Evolutionary conservation across 2,329 filamentous ascomycete species (phyloP).

Genomic region (Aaosphaeria pasadenensis): DNA sequence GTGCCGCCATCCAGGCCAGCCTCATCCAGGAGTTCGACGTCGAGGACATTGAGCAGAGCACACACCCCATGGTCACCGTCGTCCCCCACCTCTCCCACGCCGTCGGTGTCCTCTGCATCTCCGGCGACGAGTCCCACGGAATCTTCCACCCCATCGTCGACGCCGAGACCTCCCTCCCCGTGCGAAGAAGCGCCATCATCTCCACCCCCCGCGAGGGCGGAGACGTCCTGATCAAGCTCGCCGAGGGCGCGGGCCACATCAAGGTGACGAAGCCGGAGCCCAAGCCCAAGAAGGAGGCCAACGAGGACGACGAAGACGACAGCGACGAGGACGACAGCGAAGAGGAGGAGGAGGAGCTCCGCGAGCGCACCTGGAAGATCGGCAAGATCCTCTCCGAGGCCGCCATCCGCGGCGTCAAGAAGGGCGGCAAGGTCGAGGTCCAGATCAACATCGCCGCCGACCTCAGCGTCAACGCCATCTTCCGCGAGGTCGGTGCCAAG

Average conservation of each 20-base stretch:
- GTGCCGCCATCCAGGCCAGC: constrained; percentile 92
- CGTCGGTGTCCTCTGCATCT: constrained; percentile 76
- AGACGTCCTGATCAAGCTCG: constrained; percentile 82
- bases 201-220: constrained; percentile 74
- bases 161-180: constrained; percentile 85
- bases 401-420: constrained; percentile 78
- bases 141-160: constrained; percentile 78
- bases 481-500: constrained; percentile 83
- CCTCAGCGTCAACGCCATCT: constrained; percentile 74
- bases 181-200: constrained; percentile 79
- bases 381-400: constrained; percentile 81
- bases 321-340: constrained; percentile 57
- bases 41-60: constrained; percentile 92
- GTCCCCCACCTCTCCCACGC: constrained; percentile 87
- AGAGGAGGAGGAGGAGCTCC: constrained; percentile 82
- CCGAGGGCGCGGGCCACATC: constrained; percentile 86
- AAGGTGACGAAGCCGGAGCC: constrained; percentile 84
- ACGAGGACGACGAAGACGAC: constrained; percentile 59
- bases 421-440: constrained; percentile 87
- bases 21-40: constrained; percentile 92
- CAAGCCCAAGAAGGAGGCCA: constrained; percentile 60
- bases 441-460: constrained; percentile 85
- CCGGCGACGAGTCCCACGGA: constrained; percentile 58
- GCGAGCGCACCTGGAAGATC: constrained; percentile 91
- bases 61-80: constrained; percentile 90